A percentile compares a stretch with the other conserved stretches of the same genome.
Evolutionary conservation across 108 stramenopile species (phyloP).

Genomic region (Stephanodiscus triporus): DNA sequence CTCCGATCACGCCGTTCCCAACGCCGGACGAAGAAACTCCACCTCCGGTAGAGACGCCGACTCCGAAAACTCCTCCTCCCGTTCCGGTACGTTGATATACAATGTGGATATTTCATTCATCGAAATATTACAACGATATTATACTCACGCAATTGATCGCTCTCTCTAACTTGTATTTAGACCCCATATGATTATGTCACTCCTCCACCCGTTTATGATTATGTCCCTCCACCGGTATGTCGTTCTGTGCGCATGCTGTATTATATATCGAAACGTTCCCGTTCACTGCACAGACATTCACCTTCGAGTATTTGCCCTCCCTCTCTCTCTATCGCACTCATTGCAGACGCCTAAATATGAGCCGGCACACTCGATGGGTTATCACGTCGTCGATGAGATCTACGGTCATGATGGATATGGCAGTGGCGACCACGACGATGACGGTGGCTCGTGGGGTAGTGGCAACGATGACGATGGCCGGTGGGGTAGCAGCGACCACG

Average conservation of each 20-base stretch:
- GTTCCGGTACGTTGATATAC: no score
- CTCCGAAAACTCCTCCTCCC: background rate
- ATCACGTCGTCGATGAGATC: background rate
- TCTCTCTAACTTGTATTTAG: no score
- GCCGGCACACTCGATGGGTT: background rate
- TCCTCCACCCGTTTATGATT: background rate
- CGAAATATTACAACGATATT: no score
- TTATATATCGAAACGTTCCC: background rate
- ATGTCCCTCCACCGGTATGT: background rate
- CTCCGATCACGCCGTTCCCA: no score
- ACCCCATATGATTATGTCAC: no score
- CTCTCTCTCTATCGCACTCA: background rate
- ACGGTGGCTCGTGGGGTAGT: background rate
- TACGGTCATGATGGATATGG: conserved; percentile 1
- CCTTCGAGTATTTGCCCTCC: background rate
- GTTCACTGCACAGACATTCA: background rate
- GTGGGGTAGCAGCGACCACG: background rate
- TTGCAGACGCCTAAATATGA: no score
- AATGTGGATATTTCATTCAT: no score
- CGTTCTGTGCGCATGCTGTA: background rate
- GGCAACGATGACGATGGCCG: background rate
- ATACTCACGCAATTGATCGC: no score
- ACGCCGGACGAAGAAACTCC: no score
- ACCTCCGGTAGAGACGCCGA: no score
- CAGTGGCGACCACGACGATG: background rate